Evolutionary conservation across 2,329 filamentous ascomycete genomes (phyloP).

Genomic region (Verticillium zaregamsianum): DNA sequence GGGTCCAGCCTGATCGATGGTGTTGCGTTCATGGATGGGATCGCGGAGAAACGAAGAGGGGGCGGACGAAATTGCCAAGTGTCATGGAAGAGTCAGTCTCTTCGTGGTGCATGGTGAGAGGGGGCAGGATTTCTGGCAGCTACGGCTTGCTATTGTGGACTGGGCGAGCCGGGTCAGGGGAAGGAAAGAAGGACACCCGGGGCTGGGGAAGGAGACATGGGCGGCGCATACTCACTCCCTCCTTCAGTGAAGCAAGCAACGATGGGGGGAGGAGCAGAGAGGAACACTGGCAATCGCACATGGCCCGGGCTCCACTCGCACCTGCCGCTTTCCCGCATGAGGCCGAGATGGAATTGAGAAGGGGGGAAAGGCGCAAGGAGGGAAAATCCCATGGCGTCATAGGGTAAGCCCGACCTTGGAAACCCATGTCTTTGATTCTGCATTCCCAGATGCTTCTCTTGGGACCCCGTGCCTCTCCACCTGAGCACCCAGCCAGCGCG

Average conservation of each 20-base stretch:
- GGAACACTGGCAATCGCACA: neutral
- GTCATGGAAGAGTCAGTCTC: neutral
- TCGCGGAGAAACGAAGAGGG: neutral
- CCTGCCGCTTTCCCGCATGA: neutral
- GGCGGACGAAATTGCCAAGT: neutral
- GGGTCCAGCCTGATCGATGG: neutral
- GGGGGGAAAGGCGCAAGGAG: neutral
- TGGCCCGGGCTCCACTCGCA: neutral
- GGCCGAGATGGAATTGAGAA: neutral
- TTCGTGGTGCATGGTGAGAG: neutral
- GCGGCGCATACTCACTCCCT: too few relatives aligned
- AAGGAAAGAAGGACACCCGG: neutral
- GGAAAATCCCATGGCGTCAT: neutral
- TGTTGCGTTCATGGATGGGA: neutral
- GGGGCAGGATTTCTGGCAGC: neutral
- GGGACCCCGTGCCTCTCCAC: neutral
- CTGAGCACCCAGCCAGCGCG: neutral
- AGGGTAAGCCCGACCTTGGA: neutral
- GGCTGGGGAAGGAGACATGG: neutral
- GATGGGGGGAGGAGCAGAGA: neutral
- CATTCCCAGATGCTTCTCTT: neutral
- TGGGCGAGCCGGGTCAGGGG: neutral
- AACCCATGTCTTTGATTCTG: slow-evolving; percentile 1
- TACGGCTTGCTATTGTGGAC: too few relatives aligned
- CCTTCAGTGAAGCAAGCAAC: neutral